Percentiles rank a stretch among this genome's conserved stretches.
Conservation (phyloP, 2,329 filamentous ascomycete genomes). For the Neonectria faginata region DNA sequence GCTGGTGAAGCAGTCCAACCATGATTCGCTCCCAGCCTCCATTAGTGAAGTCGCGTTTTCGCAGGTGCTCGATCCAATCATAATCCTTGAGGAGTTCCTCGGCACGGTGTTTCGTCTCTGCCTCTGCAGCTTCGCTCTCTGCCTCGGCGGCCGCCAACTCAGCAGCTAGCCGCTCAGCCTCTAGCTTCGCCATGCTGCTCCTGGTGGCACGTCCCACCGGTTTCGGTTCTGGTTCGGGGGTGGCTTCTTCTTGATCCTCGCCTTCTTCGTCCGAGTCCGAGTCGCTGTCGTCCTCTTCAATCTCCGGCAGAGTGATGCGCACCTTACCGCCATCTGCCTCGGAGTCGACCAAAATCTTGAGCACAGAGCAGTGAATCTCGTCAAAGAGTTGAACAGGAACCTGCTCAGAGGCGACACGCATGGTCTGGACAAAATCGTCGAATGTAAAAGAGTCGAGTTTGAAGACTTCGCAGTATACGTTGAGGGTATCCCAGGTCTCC, state of each 20-base stretch:
- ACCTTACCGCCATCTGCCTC: conserved; percentile 82
- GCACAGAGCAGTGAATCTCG: conserved; percentile 89
- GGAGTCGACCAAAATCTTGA: conserved; percentile 86
- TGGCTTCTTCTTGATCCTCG: conserved; percentile 63
- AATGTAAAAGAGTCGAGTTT: conserved; percentile 97
- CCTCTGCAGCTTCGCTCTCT: conserved; percentile 58
- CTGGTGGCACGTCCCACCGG: conserved; percentile 79
- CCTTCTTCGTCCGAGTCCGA: conserved; percentile 72
- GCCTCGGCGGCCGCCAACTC: conserved; percentile 68
- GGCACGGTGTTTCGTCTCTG: conserved; percentile 73
- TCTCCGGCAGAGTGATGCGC: conserved; percentile 80
- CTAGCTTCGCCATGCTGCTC: conserved; percentile 85
- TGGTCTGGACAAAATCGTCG: conserved; percentile 92
- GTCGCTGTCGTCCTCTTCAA: conserved; percentile 78
- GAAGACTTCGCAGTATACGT: conserved; percentile 97
- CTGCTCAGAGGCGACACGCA: conserved; percentile 80
- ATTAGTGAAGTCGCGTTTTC: conserved; percentile 84
- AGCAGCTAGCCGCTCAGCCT: conserved; percentile 75
- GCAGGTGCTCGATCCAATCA: conserved; percentile 87
- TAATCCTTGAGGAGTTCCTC: conserved; percentile 79
- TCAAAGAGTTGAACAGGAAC: conserved; percentile 85
- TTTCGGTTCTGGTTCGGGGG: conserved; percentile 78
- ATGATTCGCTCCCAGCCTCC: conserved; percentile 94
- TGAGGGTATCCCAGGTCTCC: conserved; percentile 96
- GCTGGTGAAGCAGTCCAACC: conserved; percentile 85